phyloP scores from a whole-genome alignment of 208 protist species.

The Kentomonas sorsogonicus region DNA sequence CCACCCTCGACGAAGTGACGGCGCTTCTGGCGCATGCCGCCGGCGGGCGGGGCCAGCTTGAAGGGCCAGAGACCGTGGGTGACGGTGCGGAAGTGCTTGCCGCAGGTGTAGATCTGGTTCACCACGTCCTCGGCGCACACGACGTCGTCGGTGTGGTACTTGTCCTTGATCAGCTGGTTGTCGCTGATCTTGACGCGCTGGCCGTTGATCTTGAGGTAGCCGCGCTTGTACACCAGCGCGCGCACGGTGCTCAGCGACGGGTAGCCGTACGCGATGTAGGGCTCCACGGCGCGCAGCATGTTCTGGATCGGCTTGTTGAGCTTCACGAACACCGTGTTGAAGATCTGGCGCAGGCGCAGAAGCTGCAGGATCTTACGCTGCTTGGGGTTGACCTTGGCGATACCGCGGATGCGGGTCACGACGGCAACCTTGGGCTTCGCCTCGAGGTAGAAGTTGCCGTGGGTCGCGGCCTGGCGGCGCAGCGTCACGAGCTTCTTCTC shows the following conservation, averaged over 20 bases:
- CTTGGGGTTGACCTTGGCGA: constrained; percentile 97
- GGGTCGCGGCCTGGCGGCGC: constrained; percentile 84
- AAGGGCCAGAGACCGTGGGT: constrained; percentile 99
- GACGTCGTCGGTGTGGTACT: constrained; percentile 93
- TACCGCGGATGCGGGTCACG: constrained; percentile 99
- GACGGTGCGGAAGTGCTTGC: constrained; percentile 97
- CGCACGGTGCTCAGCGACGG: constrained; percentile 96
- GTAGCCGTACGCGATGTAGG: constrained; percentile 99
- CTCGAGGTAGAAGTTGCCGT: constrained; percentile 97
- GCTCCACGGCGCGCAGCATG: constrained; percentile 98
- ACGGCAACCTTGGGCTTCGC: constrained; percentile 98
- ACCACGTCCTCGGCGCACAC: constrained; percentile 99
- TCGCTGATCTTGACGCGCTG: constrained; percentile 96
- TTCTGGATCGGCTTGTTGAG: constrained; percentile 99
- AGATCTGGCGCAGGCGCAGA: constrained; percentile 98
- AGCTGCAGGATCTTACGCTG: constrained; percentile 98
- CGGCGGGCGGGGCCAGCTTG: constrained; percentile 94
- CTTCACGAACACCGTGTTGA: constrained; percentile 99
- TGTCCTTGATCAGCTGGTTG: constrained; percentile 95
- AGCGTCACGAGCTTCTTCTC: constrained; percentile 87
- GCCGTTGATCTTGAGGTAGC: constrained; percentile 96
- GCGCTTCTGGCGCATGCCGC: constrained; percentile 96
- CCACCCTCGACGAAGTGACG: constrained; percentile 99
- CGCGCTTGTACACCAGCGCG: constrained; percentile 99
- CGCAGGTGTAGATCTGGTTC: constrained; percentile 99